Evolutionary conservation across 306 rosid genomes (phyloP), one percentile per base, ranked within the genome.

Genomic region (Myrica gale): DNA sequence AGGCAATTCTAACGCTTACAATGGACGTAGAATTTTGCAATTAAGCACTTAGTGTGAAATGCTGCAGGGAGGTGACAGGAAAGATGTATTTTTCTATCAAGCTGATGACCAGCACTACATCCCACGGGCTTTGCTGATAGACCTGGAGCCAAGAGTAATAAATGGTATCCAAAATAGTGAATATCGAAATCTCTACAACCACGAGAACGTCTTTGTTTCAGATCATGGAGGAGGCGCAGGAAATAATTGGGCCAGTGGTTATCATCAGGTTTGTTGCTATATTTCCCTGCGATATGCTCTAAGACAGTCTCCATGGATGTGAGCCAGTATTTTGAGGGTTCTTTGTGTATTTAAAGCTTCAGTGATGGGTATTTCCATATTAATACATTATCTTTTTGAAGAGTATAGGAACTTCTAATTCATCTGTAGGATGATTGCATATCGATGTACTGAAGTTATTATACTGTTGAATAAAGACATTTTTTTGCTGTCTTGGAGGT

Each of bases 221-320:
- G 98, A 95, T 81, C 96, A 95, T 76, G 99, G 99, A 43, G 99
- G 99, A 17, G 99, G 99, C 58, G 99, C 99, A 0, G 99, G 99
- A 76, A 95, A 95, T 85, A 95, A 84, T 79, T 95, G 97, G 98
- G 98, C 97, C 62, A 95, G 97, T 77, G 98, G 98, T 56, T 95
- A 95, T 53, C 90, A 92, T 82, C 99, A 95, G 98, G 98, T 94
- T 75, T 74, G 76, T 75, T 41, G 72, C 73, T 60, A 45, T 51
- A 74, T 12, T 16, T 42, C 65, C 53, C 68, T 74, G 7, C 54
- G 16, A 45, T 51, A 46, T 21, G 80, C 70, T 72, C 74, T 69
- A 11, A 37, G 32, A 61, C 50, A 23, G 2, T 43, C 21, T 43
- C 47, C 15, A 41, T 69, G 9, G 62, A 58, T 55, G 53, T 54